phyloP scores from a whole-genome alignment of 257 asterid species.

The Hygrophila difformis region DNA sequence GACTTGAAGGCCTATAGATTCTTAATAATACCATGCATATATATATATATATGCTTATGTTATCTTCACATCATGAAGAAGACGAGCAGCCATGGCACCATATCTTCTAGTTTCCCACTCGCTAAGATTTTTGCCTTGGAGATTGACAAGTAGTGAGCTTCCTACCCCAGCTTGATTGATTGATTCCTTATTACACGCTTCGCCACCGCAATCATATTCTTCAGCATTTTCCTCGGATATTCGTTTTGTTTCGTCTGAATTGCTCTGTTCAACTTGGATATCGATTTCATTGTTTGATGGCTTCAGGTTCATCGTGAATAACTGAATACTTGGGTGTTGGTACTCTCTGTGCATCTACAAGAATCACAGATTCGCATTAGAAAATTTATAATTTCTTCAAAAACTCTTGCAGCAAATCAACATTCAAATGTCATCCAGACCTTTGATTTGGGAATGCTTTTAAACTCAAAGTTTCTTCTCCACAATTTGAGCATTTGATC shows the following conservation, averaged over 20 bases:
- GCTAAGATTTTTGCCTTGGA: slow-evolving; percentile 33
- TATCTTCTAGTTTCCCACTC: slow-evolving; percentile 88
- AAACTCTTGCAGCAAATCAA: too few relatives aligned
- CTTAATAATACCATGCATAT: too few relatives aligned
- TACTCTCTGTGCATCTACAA: slow-evolving; percentile 79
- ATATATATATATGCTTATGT: too few relatives aligned
- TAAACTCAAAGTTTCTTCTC: slow-evolving; percentile 9
- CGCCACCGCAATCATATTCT: slow-evolving; percentile 14
- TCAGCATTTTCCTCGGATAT: slow-evolving; percentile 38
- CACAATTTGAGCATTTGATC: slow-evolving; percentile 70
- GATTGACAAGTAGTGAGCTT: slow-evolving; percentile 12
- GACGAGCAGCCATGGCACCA: slow-evolving; percentile 97
- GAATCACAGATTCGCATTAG: slow-evolving; percentile 1
- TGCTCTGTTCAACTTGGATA: slow-evolving; percentile 19
- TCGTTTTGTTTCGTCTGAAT: slow-evolving; percentile 26
- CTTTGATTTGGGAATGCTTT: slow-evolving; percentile 54
- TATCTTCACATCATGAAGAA: slow-evolving; percentile 75
- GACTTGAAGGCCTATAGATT: too few relatives aligned
- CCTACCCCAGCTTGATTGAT: slow-evolving; percentile 22
- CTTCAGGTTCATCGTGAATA: slow-evolving; percentile 63
- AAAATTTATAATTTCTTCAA: too few relatives aligned
- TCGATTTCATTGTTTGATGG: slow-evolving; percentile 26
- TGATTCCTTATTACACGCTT: slow-evolving; percentile 15
- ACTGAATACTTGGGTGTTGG: slow-evolving; percentile 91
- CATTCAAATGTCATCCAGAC: too few relatives aligned